These are phyloP conservation scores for Russula abietina DNA, from an alignment of 768 basidiomycete species.

Conservation along the genomic window DNA sequence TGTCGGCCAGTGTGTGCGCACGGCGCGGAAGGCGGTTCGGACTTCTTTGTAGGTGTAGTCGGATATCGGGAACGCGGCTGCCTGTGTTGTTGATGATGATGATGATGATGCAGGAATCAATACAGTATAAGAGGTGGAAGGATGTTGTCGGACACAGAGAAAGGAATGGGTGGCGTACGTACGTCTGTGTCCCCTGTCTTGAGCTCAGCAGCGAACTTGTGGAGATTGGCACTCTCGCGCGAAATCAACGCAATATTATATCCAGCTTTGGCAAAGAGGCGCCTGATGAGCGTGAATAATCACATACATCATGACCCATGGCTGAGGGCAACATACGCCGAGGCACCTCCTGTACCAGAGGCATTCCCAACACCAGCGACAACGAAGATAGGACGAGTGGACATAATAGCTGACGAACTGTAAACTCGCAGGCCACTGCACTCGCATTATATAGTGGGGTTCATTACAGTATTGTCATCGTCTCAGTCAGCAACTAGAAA, in stretches of 20 bases:
- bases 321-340: constrained; percentile 32
- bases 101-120: too few species aligned
- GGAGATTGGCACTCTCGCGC: constrained; percentile 31
- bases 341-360: constrained; percentile 37
- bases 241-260: constrained; percentile 40
- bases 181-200: constrained; percentile 36
- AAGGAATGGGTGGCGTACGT: not conserved
- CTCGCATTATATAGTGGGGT: not conserved
- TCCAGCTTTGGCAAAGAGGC: constrained; percentile 36
- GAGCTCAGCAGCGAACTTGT: constrained; percentile 33
- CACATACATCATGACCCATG: not conserved
- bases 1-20: constrained; percentile 32
- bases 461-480: not conserved
- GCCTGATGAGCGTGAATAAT: constrained; percentile 26
- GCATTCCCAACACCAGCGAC: constrained; percentile 40
- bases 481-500: constrained; percentile 7
- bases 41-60: constrained; percentile 33
- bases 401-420: constrained; percentile 25
- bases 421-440: too few species aligned
- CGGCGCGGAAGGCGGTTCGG: constrained; percentile 31
- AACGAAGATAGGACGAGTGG: constrained; percentile 34
- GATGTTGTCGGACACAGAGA: not conserved
- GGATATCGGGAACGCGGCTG: constrained; percentile 35
- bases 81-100: constrained; percentile 27
- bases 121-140: too few species aligned